Base-by-base conservation (phyloP, 371 early-diverging fungal species). In the Nematocida parisii region DNA sequence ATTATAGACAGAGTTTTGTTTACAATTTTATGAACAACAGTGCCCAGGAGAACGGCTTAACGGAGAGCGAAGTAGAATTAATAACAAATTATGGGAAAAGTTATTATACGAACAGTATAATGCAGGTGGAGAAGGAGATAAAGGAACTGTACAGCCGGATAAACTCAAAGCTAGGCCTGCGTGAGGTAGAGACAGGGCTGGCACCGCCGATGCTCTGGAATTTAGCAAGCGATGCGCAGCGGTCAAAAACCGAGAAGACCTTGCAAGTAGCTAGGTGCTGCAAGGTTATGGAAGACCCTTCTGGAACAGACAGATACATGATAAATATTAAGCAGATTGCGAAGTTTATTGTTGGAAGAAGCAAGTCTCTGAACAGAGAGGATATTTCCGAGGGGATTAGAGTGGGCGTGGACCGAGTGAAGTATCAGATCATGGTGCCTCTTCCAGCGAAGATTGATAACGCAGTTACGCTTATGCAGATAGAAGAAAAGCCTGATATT, bases 341-440 rank as follows among this genome's bases (percentile, higher is more conserved):
- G 61, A 99, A 99, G 87, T 99, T 95, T 89, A 96, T 99, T 9
- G 98, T 98, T 20, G 95, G 93, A 13, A 89, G 96, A 68, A 94
- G 93, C 27, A 93, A 95, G 86, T 90, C 92, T 61, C 94, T 98
- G 15, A 93, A 95, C 24, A 94, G 94, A 20, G 94, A 94, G 0
- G 95, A 95, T 89, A 93, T 99, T 85, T 95, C 97, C 82, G 98
- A 98, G 87, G 97, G 97, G 81, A 98, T 97, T 93, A 92, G 98
- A 72, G 97, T 98, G 60, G 98, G 95, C 75, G 97, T 97, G 44
- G 98, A 98, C 88, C 93, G 98, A 80, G 92, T 90, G 84, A 99
- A 99, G 85, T 98, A 98, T 86, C 95, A 95, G 87, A 95, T 99
- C 73, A 94, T 95, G 84, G 92, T 96, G 81, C 96, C 98, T n/a